Conservation (phyloP, 2,329 filamentous ascomycete species). For the Achaetomium macrosporum region DNA sequence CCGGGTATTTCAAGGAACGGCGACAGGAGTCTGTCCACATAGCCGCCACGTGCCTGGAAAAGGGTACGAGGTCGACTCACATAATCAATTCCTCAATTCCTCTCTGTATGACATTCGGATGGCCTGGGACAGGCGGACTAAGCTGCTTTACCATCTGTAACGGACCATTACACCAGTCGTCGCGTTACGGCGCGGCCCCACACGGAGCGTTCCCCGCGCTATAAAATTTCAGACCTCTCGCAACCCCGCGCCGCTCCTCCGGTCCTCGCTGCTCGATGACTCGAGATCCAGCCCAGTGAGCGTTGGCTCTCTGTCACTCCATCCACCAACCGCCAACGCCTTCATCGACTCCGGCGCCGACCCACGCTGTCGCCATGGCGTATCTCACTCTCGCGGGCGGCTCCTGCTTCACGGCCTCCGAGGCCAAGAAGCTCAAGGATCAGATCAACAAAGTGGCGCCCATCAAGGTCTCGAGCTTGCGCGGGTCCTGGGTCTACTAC, state of each 20-base stretch:
- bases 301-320: constrained; percentile 21
- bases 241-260: constrained; percentile 18
- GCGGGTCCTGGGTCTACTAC: constrained; percentile 60
- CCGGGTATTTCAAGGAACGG: no score
- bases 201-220: constrained; percentile 7
- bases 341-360: constrained; percentile 1
- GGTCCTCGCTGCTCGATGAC: constrained; percentile 18
- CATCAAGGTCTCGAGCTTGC: constrained; percentile 43
- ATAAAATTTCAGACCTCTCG: constrained; percentile 18
- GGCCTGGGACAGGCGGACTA: neutral
- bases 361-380: constrained; percentile 21
- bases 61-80: no score
- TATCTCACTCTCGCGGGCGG: constrained; percentile 30
- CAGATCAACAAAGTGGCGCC: constrained; percentile 36
- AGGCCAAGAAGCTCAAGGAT: constrained; percentile 40
- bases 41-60: no score
- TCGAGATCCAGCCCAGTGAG: constrained; percentile 17
- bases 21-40: no score
- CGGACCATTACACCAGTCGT: neutral
- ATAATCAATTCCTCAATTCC: neutral
- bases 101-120: neutral
- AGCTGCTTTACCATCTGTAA: neutral
- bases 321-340: constrained; percentile 4
- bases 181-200: constrained; percentile 1
- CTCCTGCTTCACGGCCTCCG: constrained; percentile 45